These are phyloP conservation scores for Byssoonygena ceratinophila DNA, from an alignment of 2,329 filamentous ascomycete genomes.

Conservation along the genomic window DNA sequence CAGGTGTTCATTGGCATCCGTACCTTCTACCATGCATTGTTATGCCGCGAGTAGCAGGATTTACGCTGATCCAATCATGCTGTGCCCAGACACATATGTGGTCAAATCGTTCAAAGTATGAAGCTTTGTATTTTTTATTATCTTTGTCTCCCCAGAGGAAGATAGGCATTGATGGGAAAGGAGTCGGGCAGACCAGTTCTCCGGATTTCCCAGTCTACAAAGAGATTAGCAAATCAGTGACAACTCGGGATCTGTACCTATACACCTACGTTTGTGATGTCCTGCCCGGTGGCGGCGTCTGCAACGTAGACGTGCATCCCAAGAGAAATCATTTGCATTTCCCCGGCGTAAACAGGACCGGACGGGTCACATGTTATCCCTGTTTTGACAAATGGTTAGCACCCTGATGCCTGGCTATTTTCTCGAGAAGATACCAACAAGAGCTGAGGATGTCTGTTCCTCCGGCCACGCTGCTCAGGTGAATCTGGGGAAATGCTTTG, in stretches of 20 bases:
- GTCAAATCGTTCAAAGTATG: slow-evolving; percentile 39
- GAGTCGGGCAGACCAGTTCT: slow-evolving; percentile 38
- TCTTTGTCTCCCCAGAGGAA: slow-evolving; percentile 38
- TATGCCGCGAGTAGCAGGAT: slow-evolving; percentile 34
- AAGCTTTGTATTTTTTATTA: slow-evolving; percentile 33
- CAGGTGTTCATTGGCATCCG: neutral
- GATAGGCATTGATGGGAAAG: slow-evolving; percentile 40
- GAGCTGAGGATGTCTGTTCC: slow-evolving; percentile 41
- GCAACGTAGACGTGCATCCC: slow-evolving; percentile 41
- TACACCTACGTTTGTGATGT: slow-evolving; percentile 22
- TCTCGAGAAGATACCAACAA: slow-evolving; percentile 15
- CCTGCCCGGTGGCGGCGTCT: slow-evolving; percentile 30
- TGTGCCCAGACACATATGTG: slow-evolving; percentile 32
- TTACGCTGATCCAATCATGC: slow-evolving; percentile 38
- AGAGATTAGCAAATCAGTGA: neutral
- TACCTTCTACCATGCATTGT: slow-evolving; percentile 37
- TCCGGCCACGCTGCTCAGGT: slow-evolving; percentile 37
- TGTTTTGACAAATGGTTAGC: neutral
- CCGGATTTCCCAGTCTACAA: slow-evolving; percentile 29
- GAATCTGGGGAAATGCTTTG: slow-evolving; percentile 30
- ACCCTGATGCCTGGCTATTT: neutral
- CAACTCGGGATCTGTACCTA: neutral
- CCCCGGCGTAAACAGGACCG: slow-evolving; percentile 36
- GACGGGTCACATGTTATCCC: slow-evolving; percentile 34
- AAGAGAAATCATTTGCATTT: slow-evolving; percentile 38